Conservation (phyloP, 2,329 filamentous ascomycete genomes). For the Neodidymelliopsis sp. region DNA sequence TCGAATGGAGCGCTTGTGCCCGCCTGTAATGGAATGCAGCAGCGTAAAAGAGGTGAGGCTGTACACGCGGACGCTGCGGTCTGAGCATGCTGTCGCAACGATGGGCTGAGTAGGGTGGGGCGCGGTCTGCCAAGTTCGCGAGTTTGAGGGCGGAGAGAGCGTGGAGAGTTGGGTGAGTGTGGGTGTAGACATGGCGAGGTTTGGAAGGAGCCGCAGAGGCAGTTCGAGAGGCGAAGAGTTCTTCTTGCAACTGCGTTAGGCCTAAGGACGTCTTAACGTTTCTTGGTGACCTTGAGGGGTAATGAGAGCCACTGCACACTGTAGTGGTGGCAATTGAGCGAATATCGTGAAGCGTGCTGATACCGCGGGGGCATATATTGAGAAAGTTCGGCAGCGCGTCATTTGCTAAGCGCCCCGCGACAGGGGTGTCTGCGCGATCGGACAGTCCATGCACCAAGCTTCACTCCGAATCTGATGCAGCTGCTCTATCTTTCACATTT, state of each 20-base stretch:
- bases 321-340: not conserved
- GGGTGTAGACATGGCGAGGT: slow-evolving; percentile 28
- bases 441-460: not conserved
- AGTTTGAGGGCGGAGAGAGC: slow-evolving; percentile 59
- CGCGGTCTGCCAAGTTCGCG: slow-evolving; percentile 82
- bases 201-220: slow-evolving; percentile 19
- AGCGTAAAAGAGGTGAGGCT: slow-evolving; percentile 81
- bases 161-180: slow-evolving; percentile 57
- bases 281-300: not conserved
- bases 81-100: slow-evolving; percentile 84
- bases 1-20: slow-evolving; percentile 90
- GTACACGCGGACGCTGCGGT: slow-evolving; percentile 88
- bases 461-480: not conserved
- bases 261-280: too few species aligned
- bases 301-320: not conserved
- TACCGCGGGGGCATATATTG: slow-evolving; percentile 11
- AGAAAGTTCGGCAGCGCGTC: slow-evolving; percentile 33
- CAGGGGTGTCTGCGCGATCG: slow-evolving; percentile 22
- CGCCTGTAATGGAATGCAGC: slow-evolving; percentile 81
- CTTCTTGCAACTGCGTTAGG: too few species aligned
- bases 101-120: slow-evolving; percentile 89
- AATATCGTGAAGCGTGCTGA: not conserved
- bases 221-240: too few species aligned
- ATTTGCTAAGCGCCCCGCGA: slow-evolving; percentile 29
- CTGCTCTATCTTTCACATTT: not conserved